These are phyloP conservation scores for Fomitopsis pinicola DNA, from an alignment of 1,284 basidiomycete genomes.

Conservation along the genomic window DNA sequence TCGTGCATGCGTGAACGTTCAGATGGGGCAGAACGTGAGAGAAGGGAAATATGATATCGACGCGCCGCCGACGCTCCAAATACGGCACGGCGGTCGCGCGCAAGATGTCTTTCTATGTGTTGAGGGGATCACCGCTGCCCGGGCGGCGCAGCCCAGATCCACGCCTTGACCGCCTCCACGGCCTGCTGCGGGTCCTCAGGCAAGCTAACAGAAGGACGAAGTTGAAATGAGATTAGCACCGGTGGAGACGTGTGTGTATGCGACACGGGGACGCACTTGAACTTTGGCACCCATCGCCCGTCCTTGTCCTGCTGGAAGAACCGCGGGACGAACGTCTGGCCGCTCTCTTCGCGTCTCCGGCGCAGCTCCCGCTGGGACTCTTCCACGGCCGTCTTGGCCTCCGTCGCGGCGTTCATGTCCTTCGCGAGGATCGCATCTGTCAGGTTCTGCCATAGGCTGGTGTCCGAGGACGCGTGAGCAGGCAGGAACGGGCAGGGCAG, in stretches of 20 bases:
- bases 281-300: slow-evolving; percentile 78
- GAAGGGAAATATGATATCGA: neutral
- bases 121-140: neutral
- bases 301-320: slow-evolving; percentile 78
- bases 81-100: neutral
- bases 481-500: neutral
- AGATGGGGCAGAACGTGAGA: neutral
- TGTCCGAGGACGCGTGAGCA: slow-evolving; percentile 20
- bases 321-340: slow-evolving; percentile 61
- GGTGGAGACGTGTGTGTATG: neutral
- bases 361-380: slow-evolving; percentile 87
- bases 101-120: neutral
- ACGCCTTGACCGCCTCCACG: slow-evolving; percentile 51
- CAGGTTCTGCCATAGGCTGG: slow-evolving; percentile 76
- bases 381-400: slow-evolving; percentile 88
- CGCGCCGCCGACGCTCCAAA: neutral
- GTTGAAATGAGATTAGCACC: neutral
- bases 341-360: slow-evolving; percentile 73
- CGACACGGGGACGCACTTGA: slow-evolving; percentile 45
- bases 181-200: slow-evolving; percentile 68
- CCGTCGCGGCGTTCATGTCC: slow-evolving; percentile 94
- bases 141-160: slow-evolving; percentile 49
- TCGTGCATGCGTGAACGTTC: neutral
- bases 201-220: slow-evolving; percentile 40
- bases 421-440: slow-evolving; percentile 84